These are phyloP conservation scores for Raddia distichophylla DNA, from an alignment of 176 grass and related monocot genomes.

Conservation along the genomic window DNA sequence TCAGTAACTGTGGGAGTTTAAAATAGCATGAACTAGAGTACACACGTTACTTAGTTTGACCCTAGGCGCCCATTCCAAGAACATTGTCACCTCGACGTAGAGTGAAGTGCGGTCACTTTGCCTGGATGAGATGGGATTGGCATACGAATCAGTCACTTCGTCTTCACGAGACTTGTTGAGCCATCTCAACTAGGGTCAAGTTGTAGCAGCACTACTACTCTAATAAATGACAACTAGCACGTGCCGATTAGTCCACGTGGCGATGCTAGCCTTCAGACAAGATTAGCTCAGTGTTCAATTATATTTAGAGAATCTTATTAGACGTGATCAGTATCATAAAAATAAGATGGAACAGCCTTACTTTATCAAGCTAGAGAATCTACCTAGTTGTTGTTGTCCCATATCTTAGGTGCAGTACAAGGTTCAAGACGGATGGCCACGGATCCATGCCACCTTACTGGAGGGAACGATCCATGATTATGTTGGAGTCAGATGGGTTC, in stretches of 20 bases:
- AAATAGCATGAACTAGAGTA: slow-evolving; percentile 8
- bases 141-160: slow-evolving; percentile 12
- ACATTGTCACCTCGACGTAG: slow-evolving; percentile 8
- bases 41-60: slow-evolving; percentile 38
- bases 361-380: slow-evolving; percentile 58
- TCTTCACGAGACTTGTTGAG: slow-evolving; percentile 25
- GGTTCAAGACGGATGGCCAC: slow-evolving; percentile 51
- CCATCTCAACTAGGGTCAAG: slow-evolving; percentile 35
- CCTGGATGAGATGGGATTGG: neutral
- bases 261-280: neutral
- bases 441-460: slow-evolving; percentile 52
- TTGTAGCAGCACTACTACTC: neutral
- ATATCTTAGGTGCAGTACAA: slow-evolving; percentile 46
- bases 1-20: neutral
- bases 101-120: slow-evolving; percentile 26
- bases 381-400: slow-evolving; percentile 44
- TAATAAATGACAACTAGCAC: slow-evolving; percentile 19
- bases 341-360: slow-evolving; percentile 31
- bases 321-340: slow-evolving; percentile 31
- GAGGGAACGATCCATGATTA: slow-evolving; percentile 43
- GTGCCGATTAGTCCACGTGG: slow-evolving; percentile 59
- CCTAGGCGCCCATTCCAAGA: slow-evolving; percentile 46
- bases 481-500: slow-evolving; percentile 24
- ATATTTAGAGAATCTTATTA: slow-evolving; percentile 11
- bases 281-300: slow-evolving; percentile 1